Conservation (phyloP, 2,329 filamentous ascomycete species). For the Juglanconis juglandina region DNA sequence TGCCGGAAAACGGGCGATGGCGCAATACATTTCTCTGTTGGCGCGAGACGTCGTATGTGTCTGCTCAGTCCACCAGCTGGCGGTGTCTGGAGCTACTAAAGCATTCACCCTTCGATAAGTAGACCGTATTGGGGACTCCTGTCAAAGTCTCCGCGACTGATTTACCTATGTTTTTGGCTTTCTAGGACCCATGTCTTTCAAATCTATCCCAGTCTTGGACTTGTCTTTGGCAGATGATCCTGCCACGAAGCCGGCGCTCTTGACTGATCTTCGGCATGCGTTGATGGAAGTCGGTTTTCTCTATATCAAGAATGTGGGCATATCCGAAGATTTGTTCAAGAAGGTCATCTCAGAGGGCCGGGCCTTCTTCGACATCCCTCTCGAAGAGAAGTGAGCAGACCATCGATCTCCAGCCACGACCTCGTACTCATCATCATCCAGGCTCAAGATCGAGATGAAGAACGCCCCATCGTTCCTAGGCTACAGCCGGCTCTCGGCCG, state of each 20-base stretch:
- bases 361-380: conserved; percentile 72
- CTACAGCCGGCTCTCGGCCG: conserved; percentile 63
- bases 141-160: no score
- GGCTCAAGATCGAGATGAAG: conserved; percentile 68
- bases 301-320: conserved; percentile 77
- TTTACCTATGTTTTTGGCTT: no score
- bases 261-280: conserved; percentile 67
- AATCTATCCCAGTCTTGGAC: conserved; percentile 73
- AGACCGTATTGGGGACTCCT: no score
- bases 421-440: conserved; percentile 23
- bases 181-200: conserved; percentile 60
- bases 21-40: not conserved
- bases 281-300: conserved; percentile 85
- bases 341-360: conserved; percentile 66
- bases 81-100: no score
- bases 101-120: no score
- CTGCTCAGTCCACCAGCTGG: no score
- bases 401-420: not conserved
- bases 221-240: conserved; percentile 62
- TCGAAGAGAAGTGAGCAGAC: conserved; percentile 61
- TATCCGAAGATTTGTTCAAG: conserved; percentile 62
- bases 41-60: not conserved
- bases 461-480: conserved; percentile 70
- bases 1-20: not conserved
- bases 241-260: conserved; percentile 67